Base-by-base conservation (phyloP, 352 stramenopile species). In the Achlya hypogyna region DNA sequence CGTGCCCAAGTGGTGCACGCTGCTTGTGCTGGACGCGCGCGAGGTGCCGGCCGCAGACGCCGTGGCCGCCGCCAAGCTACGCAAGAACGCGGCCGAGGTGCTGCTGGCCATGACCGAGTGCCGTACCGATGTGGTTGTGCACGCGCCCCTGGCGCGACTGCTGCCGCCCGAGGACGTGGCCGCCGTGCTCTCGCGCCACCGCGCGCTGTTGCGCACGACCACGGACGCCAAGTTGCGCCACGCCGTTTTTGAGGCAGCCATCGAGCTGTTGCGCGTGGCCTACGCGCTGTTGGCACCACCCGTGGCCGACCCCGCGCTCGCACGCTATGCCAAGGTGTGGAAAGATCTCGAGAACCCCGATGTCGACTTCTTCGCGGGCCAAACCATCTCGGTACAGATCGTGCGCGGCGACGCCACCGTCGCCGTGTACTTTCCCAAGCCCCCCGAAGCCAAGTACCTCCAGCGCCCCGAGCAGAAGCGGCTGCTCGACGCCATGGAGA, bases 321-420 rank as follows among this genome's bases (percentile, higher is more conserved):
- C 25, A 22, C 20, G 10, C 8, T 67, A 51, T 22, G 28, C 38
- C 23, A 67, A 67, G 32, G 22, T 31, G 28, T 67, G 60, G 60
- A 32, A 58, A 1, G 47, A 67, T 35, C 23, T 58, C 14, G 60
- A 58, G 5, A 58, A 67, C 32, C 22, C 29, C 23, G 43, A 67
- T 20, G 42, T 67, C 14, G 42, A 67, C 14, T 67, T 23, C 51
- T 67, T 67, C 47, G 47, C 34, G 20, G 49, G 51, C 12, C 25
- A 67, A 58, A 58, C 51, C n/a, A 67, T 67, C 28, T 58, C 38
- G 25, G 42, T 67, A 12, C 38, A 67, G 32, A 52, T 67, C 28
- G 60, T 67, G 10, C 60, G 60, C 3, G 47, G 60, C 29, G 60
- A 67, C 27, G 51, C 42, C 16, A 35, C 40, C 23, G 51, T 67